Percentiles rank a stretch among this genome's conserved stretches.
Conservation (phyloP, 2,329 filamentous ascomycete species). For the Clarireedia hainanense region DNA sequence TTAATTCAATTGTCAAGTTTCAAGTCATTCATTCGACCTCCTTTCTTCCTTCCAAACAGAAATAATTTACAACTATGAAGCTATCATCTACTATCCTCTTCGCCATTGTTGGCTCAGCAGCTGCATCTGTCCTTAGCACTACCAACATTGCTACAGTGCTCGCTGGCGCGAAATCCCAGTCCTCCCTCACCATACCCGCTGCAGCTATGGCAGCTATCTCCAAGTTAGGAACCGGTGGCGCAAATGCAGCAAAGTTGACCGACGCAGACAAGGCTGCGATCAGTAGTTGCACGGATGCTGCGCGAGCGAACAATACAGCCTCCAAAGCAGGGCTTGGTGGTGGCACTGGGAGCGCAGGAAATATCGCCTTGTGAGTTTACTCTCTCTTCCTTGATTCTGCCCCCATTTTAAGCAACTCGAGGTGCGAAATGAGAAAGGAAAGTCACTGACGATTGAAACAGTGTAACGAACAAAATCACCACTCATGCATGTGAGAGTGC, state of each 20-base stretch:
- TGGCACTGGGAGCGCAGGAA: conserved; percentile 15
- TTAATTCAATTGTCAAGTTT: not conserved
- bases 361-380: conserved; percentile 17
- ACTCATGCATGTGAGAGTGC: conserved; percentile 18
- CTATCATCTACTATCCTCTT: conserved; percentile 8
- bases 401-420: no score
- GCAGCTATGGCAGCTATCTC: conserved; percentile 20
- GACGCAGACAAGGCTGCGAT: conserved; percentile 17
- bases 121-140: conserved; percentile 16
- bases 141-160: conserved; percentile 20
- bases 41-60: not conserved
- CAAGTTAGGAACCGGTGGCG: conserved; percentile 19
- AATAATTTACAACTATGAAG: conserved; percentile 11
- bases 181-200: conserved; percentile 15
- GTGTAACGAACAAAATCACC: conserved; percentile 20
- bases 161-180: conserved; percentile 12
- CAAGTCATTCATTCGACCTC: not conserved
- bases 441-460: not conserved
- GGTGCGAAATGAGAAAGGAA: not conserved
- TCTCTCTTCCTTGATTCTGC: not conserved
- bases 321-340: conserved; percentile 14
- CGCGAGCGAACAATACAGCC: conserved; percentile 17
- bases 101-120: conserved; percentile 9
- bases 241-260: conserved; percentile 10
- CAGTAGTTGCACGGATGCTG: conserved; percentile 11